Percentiles rank a stretch among this genome's conserved stretches.
These are phyloP conservation scores for Oryza officinalis DNA, from an alignment of 176 grass and related monocot species.

Conservation along the genomic window DNA sequence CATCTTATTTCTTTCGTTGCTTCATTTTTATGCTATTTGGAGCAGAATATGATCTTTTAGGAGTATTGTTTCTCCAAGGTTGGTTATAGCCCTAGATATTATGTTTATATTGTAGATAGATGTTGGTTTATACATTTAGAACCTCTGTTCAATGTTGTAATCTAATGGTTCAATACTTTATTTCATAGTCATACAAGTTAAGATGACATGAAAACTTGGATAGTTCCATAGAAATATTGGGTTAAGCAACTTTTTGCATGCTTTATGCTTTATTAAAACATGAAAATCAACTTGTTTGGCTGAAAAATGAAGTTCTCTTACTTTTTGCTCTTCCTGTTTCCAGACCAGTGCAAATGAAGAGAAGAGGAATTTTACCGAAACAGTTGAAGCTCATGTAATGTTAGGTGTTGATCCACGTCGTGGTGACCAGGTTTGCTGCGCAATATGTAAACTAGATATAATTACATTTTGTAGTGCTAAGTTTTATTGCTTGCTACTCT, in stretches of 20 bases:
- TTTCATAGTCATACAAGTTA: slow-evolving; percentile 3
- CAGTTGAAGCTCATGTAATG: slow-evolving; percentile 94
- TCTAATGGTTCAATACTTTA: not conserved
- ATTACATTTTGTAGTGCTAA: not conserved
- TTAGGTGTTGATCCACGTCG: slow-evolving; percentile 96
- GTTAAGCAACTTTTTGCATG: not conserved
- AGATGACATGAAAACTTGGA: not conserved
- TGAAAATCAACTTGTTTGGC: not conserved
- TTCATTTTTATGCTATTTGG: not conserved
- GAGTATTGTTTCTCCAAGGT: not conserved
- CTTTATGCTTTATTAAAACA: not conserved
- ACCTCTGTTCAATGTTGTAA: not conserved
- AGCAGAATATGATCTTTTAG: not conserved
- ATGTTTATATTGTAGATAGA: not conserved
- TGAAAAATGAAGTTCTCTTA: slow-evolving; percentile 2
- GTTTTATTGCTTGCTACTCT: slow-evolving; percentile 2
- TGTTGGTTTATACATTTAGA: not conserved
- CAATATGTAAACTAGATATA: not conserved
- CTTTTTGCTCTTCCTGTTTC: slow-evolving; percentile 38
- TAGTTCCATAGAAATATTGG: not conserved
- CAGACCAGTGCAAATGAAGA: slow-evolving; percentile 73
- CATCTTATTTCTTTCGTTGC: not conserved
- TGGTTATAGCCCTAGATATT: not conserved
- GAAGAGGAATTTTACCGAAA: slow-evolving; percentile 76
- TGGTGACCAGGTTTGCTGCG: slow-evolving; percentile 69